Conservation (phyloP, 352 stramenopile species). For the Phytophthora fragariaefolia region DNA sequence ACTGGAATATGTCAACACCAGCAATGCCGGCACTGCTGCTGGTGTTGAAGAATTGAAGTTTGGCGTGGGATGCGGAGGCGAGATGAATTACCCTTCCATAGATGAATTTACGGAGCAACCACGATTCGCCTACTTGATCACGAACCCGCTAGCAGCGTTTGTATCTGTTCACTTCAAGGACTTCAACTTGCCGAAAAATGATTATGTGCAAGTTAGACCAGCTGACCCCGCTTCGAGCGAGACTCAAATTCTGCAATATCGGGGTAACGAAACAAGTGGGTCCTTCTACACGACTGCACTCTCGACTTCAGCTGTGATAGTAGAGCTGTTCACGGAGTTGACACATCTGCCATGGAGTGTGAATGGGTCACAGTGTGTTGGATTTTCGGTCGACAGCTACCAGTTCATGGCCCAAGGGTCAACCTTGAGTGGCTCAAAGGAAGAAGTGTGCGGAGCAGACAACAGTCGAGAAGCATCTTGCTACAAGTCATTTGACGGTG, state of each 20-base stretch:
- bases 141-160: conserved; percentile 54
- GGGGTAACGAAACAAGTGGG: conserved; percentile 33
- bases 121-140: conserved; percentile 45
- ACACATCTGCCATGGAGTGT: conserved; percentile 1
- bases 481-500: conserved; percentile 31
- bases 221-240: conserved; percentile 35
- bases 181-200: conserved; percentile 62
- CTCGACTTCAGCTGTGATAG: conserved; percentile 42
- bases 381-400: conserved; percentile 58
- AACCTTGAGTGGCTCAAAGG: conserved; percentile 28
- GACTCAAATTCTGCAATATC: conserved; percentile 36
- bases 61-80: conserved; percentile 42
- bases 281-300: conserved; percentile 47
- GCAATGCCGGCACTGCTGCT: not conserved
- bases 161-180: conserved; percentile 63
- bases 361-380: conserved; percentile 39
- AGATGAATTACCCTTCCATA: conserved; percentile 34
- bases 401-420: conserved; percentile 37
- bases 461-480: conserved; percentile 61
- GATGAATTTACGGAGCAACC: conserved; percentile 31
- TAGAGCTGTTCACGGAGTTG: conserved; percentile 52
- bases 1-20: conserved; percentile 15
- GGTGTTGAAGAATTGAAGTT: conserved; percentile 28
- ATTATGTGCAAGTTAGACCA: conserved; percentile 57
- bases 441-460: conserved; percentile 64